Evolutionary conservation across 2,329 filamentous ascomycete species (phyloP).

Genomic region (Exophiala spinifera): DNA sequence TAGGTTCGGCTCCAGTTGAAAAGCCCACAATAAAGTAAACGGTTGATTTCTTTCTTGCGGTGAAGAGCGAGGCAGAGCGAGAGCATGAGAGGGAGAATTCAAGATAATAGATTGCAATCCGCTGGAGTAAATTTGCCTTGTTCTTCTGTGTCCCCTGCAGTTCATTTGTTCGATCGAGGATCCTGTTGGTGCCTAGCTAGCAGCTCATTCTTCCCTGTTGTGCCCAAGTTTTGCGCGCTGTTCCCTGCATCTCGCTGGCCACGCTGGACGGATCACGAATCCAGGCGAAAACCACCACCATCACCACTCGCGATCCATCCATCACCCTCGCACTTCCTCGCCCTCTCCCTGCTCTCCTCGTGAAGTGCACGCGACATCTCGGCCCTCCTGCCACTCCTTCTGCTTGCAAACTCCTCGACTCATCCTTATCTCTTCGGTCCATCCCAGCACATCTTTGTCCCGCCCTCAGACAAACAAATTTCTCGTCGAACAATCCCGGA

Average conservation of each 20-base stretch:
- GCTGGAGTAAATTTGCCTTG: no score
- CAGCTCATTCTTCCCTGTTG: background rate
- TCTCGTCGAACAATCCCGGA: conserved; percentile 3
- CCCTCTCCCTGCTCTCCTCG: conserved; percentile 4
- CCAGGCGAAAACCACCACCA: background rate
- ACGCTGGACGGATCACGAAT: background rate
- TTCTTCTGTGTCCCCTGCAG: no score
- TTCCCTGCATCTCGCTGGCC: background rate
- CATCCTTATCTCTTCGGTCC: conserved; percentile 3
- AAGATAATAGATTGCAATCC: no score
- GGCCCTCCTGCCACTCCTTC: conserved; percentile 2
- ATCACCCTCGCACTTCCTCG: background rate
- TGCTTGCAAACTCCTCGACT: background rate
- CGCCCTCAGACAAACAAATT: background rate
- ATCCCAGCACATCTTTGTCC: background rate
- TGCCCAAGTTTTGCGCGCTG: background rate
- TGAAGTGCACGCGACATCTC: conserved; percentile 11
- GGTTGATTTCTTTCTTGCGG: background rate
- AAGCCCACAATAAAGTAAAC: background rate
- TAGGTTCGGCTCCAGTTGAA: background rate
- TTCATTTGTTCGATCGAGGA: background rate
- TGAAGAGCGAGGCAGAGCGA: no score
- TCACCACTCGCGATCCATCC: no score
- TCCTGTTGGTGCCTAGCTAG: background rate
- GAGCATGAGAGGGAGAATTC: no score